Conservation (phyloP, 169 alveolate species). For the Plasmodium blacklocki region DNA sequence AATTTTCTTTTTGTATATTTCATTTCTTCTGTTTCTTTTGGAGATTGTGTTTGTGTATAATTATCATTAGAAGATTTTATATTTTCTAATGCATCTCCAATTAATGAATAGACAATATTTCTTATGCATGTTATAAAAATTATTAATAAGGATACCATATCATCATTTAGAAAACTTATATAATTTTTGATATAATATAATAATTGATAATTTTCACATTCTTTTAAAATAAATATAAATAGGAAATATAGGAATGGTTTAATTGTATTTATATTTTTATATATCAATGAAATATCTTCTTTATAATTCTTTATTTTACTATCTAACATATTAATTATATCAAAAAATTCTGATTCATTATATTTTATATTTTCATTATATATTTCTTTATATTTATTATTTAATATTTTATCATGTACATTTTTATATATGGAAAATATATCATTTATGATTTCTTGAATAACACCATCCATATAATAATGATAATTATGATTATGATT, state of each 20-base stretch:
- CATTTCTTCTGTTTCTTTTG: neutral
- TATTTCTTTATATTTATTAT: neutral
- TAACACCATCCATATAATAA: too few species aligned
- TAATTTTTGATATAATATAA: slow-evolving; percentile 50
- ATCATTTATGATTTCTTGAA: too few species aligned
- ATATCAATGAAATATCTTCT: slow-evolving; percentile 13
- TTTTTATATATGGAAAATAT: too few species aligned
- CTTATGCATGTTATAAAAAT: slow-evolving; percentile 26
- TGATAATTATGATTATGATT: too few species aligned
- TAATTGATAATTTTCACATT: slow-evolving; percentile 33
- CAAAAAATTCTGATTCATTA: neutral
- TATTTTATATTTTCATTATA: slow-evolving; percentile 5
- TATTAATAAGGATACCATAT: slow-evolving; percentile 35
- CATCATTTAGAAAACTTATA: slow-evolving; percentile 34
- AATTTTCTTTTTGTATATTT: slow-evolving; percentile 14
- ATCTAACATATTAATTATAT: slow-evolving; percentile 18
- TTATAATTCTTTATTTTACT: slow-evolving; percentile 6
- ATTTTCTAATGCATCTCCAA: slow-evolving; percentile 12
- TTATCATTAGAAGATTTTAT: neutral
- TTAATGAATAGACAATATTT: slow-evolving; percentile 25
- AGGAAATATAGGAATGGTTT: slow-evolving; percentile 20
- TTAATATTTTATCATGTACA: too few species aligned
- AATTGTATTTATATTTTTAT: neutral
- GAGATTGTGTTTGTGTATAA: too few species aligned
- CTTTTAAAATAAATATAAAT: slow-evolving; percentile 29